Evolutionary conservation across 1,284 basidiomycete species (phyloP).

Genomic region (Sparassis latifolia): DNA sequence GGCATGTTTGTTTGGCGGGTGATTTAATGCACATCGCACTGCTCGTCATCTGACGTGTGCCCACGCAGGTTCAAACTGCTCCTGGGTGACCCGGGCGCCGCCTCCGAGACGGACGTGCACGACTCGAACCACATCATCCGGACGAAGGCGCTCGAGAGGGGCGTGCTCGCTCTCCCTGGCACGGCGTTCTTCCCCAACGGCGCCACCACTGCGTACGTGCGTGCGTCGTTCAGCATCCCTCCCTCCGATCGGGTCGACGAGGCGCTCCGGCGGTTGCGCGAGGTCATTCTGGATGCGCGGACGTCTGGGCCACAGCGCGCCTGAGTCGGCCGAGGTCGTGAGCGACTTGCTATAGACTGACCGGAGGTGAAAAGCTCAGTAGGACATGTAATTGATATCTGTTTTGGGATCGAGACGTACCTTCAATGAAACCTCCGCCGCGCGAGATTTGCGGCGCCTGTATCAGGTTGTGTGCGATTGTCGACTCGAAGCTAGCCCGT

Average conservation of each 20-base stretch:
- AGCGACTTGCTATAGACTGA: no score
- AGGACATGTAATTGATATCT: no score
- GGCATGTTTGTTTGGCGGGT: constrained; percentile 88
- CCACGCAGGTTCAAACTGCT: constrained; percentile 60
- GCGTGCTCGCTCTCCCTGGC: constrained; percentile 87
- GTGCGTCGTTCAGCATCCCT: constrained; percentile 77
- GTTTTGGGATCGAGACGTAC: no score
- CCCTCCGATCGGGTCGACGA: constrained; percentile 66
- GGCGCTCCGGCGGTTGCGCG: constrained; percentile 63
- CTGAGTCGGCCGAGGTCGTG: no score
- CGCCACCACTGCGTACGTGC: constrained; percentile 63
- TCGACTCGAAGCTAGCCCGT: no score
- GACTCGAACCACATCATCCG: constrained; percentile 79
- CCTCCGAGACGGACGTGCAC: constrained; percentile 33
- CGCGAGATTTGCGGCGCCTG: no score
- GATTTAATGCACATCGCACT: constrained; percentile 5
- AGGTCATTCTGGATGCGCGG: constrained; percentile 29
- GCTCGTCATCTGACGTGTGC: constrained; percentile 3
- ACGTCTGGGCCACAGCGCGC: no score
- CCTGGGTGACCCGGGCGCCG: constrained; percentile 20
- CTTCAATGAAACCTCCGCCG: no score
- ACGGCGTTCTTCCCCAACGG: constrained; percentile 71
- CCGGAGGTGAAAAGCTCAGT: no score
- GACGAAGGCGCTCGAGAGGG: constrained; percentile 72
- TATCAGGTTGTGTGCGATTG: no score